Evolutionary conservation across 768 basidiomycete species (phyloP), one percentile per base, ranked within the genome.

Genomic region (Panaeolus cyanescens): DNA sequence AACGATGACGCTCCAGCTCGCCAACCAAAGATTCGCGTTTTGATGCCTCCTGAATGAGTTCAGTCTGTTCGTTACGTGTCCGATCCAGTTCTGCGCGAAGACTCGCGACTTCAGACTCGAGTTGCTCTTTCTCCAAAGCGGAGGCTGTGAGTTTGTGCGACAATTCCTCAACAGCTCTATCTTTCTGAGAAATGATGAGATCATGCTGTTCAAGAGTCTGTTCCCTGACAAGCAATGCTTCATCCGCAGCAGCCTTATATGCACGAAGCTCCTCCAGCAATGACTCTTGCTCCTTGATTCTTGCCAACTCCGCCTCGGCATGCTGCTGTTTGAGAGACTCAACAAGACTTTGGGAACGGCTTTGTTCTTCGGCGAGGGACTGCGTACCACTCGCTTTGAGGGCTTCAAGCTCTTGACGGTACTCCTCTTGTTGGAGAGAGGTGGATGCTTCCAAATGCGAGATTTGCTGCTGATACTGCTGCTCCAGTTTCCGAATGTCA

Each of bases 1-100:
- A 88, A 25, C 91, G 90, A 72, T 92, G 90, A 33, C 81, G 85
- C 66, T 94, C 92, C 32, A 95, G 77, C 68, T 95, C 92, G 20
- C 83, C 81, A 9, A 84, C 85, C 34, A 93, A 80, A 17, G 90
- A 88, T 65, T 92, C 85, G 37, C 86, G 88, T 65, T 89, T 88
- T 7, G 91, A 90, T 9, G 85, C 86, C 70, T 92, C 91, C 65
- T 88, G 83, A 32, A 86, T 77, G 10, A 92, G 82, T 68, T 83
- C 82, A 3, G 83, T 80, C 65, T 89, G 86, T 68, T 90, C 86
- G 15, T 68, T 74, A 32, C 79, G 83, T 32, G 86, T 85, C 63
- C 76, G 78, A 54, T 85, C 80, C 8, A 93, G 78, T 67, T 92
- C 89, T 12, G 75, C 79, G 59, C 82, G 82, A 55, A 91, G 79